A percentile compares a stretch with the other conserved stretches of the same genome.
These are phyloP conservation scores for Coemansia sp. DNA, from an alignment of 192 early-diverging fungal species.

Conservation along the genomic window DNA sequence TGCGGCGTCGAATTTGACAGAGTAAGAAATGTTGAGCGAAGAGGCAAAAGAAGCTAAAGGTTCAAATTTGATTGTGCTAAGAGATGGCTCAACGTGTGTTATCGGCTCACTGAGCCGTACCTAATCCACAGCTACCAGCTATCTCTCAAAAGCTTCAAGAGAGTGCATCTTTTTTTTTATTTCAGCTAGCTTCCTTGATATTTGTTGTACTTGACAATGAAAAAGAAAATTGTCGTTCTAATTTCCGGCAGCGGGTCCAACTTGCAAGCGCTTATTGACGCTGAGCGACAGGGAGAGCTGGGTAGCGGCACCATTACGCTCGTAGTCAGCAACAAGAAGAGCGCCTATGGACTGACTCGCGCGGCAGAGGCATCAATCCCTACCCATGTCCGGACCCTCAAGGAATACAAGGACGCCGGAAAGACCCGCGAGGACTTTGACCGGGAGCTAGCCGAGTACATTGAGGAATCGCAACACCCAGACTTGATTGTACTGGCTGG, in stretches of 20 bases:
- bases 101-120: neutral
- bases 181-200: too few relatives aligned
- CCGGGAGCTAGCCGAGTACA: conserved; percentile 73
- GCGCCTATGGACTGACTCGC: conserved; percentile 89
- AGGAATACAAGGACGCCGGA: conserved; percentile 80
- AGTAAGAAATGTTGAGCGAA: neutral
- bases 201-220: conserved; percentile 7
- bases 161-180: neutral
- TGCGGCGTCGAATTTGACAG: neutral
- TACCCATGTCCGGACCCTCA: conserved; percentile 78
- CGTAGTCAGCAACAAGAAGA: conserved; percentile 87
- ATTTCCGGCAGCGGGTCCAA: conserved; percentile 96
- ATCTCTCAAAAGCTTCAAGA: neutral
- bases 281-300: conserved; percentile 57
- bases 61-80: neutral
- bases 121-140: conserved; percentile 7
- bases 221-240: conserved; percentile 78
- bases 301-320: conserved; percentile 68
- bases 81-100: neutral
- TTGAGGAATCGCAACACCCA: conserved; percentile 61
- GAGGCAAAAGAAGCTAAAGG: neutral
- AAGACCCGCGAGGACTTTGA: conserved; percentile 91
- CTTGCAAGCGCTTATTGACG: conserved; percentile 96
- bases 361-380: conserved; percentile 83
- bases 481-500: conserved; percentile 94